Evolutionary conservation across 1,284 basidiomycete species (phyloP).

Genomic region (Tilletia caries): DNA sequence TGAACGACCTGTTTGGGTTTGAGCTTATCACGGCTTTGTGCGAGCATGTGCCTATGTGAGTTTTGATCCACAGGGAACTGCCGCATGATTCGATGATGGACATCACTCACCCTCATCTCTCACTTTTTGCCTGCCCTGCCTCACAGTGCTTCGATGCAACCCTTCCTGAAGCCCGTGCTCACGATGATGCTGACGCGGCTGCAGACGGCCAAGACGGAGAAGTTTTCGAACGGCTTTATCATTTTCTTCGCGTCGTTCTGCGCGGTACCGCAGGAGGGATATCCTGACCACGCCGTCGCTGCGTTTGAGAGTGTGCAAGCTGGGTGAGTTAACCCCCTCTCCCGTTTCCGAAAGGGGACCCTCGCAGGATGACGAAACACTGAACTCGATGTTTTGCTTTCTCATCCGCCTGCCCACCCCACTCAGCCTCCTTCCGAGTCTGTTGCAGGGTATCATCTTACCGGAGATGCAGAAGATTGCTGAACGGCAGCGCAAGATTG

Average conservation of each 20-base stretch:
- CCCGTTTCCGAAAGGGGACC: no score
- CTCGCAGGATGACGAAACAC: no score
- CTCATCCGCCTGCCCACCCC: background rate
- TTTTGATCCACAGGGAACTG: constrained; percentile 30
- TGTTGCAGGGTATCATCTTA: constrained; percentile 74
- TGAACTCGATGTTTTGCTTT: no score
- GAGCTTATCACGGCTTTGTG: constrained; percentile 80
- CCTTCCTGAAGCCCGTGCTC: constrained; percentile 72
- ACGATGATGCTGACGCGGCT: constrained; percentile 78
- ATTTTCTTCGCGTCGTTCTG: constrained; percentile 73
- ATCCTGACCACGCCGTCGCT: constrained; percentile 72
- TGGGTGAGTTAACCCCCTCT: constrained; percentile 60
- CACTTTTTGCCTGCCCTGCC: background rate
- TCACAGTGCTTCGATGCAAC: constrained; percentile 63
- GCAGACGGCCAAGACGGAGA: constrained; percentile 84
- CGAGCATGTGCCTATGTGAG: constrained; percentile 70
- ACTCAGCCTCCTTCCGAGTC: constrained; percentile 69
- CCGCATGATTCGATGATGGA: no score
- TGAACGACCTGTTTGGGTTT: constrained; percentile 87
- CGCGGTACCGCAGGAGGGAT: constrained; percentile 70
- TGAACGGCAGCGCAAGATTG: constrained; percentile 76
- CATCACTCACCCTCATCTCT: no score
- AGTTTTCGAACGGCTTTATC: constrained; percentile 78
- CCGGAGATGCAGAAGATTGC: constrained; percentile 77
- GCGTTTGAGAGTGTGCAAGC: constrained; percentile 80